These are phyloP conservation scores for Syzygium malaccense DNA, from an alignment of 441 rosid species.

Conservation along the genomic window DNA sequence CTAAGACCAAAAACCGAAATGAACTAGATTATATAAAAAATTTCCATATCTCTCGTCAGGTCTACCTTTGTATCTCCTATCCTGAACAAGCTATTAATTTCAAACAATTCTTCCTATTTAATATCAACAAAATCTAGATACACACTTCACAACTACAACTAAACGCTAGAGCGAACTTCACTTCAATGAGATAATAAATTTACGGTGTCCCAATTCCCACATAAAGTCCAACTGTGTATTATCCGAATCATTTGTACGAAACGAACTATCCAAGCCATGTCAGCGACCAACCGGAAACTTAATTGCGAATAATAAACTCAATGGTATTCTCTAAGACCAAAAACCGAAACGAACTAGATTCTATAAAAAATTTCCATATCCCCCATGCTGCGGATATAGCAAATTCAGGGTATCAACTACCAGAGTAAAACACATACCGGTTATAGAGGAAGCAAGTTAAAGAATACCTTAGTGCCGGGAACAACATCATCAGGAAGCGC, in stretches of 20 bases:
- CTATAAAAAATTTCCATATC: neutral
- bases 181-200: neutral
- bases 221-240: neutral
- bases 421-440: neutral
- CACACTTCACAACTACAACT: neutral
- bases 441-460: neutral
- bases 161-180: neutral
- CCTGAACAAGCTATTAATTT: neutral
- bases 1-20: neutral
- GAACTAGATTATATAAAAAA: neutral
- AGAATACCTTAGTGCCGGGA: constrained; percentile 86
- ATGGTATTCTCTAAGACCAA: neutral
- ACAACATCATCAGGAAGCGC: constrained; percentile 45
- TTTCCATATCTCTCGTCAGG: neutral
- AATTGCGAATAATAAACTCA: neutral
- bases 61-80: neutral
- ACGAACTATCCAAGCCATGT: neutral
- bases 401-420: neutral
- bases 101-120: neutral
- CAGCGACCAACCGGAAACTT: neutral
- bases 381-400: neutral
- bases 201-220: neutral
- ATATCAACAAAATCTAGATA: neutral
- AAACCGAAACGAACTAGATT: neutral
- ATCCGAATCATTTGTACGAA: neutral